Evolutionary conservation across 164 flowering plant genomes (phyloP).

Genomic region (Kingdonia uniflora): DNA sequence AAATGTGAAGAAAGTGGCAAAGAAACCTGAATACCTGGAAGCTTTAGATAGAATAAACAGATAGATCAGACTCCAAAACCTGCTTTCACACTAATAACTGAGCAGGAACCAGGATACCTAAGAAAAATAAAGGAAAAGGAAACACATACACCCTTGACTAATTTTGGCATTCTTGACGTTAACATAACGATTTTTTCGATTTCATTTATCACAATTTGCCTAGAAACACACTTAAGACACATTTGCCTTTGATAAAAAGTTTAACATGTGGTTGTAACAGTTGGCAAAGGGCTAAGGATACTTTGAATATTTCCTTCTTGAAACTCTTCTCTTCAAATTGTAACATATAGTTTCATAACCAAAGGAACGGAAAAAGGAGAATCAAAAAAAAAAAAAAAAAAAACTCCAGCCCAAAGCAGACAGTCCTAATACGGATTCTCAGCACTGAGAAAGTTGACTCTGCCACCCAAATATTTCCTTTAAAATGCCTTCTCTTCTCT

Average conservation of each 20-base stretch:
- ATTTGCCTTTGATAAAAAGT: slow-evolving; percentile 9
- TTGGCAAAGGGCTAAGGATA: background rate
- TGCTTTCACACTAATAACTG: no score
- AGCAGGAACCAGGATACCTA: no score
- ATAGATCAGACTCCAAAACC: no score
- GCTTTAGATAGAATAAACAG: no score
- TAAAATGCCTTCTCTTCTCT: slow-evolving; percentile 40
- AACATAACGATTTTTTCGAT: no score
- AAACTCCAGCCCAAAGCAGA: slow-evolving; percentile 16
- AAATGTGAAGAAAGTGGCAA: no score
- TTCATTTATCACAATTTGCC: background rate
- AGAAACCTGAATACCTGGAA: no score
- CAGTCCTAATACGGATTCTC: slow-evolving; percentile 34
- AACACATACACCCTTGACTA: no score
- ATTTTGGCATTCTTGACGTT: no score
- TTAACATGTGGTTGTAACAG: slow-evolving; percentile 8
- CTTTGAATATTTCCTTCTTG: slow-evolving; percentile 3
- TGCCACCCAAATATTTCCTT: slow-evolving; percentile 34
- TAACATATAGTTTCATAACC: slow-evolving; percentile 8
- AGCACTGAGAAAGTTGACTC: slow-evolving; percentile 29
- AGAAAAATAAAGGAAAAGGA: no score
- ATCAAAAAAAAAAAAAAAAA: slow-evolving; percentile 3
- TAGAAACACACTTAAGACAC: slow-evolving; percentile 2
- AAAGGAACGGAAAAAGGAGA: slow-evolving; percentile 9
- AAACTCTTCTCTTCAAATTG: slow-evolving; percentile 11